Evolutionary conservation across 2,329 filamentous ascomycete species (phyloP).

Genomic region (Rachicladosporium sp.): DNA sequence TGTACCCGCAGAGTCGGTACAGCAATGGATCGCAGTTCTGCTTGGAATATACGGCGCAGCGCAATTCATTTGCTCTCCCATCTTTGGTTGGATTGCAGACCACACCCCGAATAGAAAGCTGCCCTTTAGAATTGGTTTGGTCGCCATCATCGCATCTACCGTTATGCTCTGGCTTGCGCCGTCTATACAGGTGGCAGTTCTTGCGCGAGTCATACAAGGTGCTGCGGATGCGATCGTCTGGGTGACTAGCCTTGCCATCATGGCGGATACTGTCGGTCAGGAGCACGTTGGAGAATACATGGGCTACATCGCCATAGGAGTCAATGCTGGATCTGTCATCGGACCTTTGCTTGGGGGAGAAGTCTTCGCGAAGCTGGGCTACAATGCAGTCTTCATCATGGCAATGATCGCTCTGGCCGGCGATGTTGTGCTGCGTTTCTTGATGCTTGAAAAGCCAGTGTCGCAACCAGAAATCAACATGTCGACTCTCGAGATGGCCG

Average conservation of each 20-base stretch:
- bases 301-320: constrained; percentile 51
- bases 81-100: constrained; percentile 45
- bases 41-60: constrained; percentile 58
- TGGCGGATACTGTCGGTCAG: constrained; percentile 56
- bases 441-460: constrained; percentile 10
- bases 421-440: constrained; percentile 10
- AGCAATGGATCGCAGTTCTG: constrained; percentile 56
- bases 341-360: constrained; percentile 56
- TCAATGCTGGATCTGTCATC: constrained; percentile 50
- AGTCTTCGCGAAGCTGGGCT: constrained; percentile 43
- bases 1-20: constrained; percentile 29
- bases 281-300: constrained; percentile 50
- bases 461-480: not conserved
- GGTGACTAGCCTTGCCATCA: constrained; percentile 55
- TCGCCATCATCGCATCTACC: constrained; percentile 49
- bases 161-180: constrained; percentile 51
- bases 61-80: constrained; percentile 41
- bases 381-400: constrained; percentile 13
- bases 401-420: constrained; percentile 8
- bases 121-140: constrained; percentile 49
- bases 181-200: constrained; percentile 45
- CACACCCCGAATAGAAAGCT: constrained; percentile 45
- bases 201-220: constrained; percentile 55
- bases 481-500: not conserved
- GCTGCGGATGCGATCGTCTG: constrained; percentile 56